Base-by-base conservation (phyloP, 805 yeast genomes). In the Myxozyma mucilagina region DNA sequence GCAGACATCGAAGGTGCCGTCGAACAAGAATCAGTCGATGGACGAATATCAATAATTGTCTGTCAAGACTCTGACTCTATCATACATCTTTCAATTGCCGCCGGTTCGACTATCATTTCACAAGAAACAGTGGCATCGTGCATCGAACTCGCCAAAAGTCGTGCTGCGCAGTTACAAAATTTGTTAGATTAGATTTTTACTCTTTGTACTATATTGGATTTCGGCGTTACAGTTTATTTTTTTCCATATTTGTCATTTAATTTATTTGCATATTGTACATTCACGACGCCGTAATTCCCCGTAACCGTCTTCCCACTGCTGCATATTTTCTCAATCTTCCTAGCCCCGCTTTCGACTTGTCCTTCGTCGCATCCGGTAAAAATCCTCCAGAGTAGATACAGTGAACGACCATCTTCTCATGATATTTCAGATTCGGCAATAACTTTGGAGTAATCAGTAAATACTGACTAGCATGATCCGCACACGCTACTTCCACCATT, bases 391-490 rank as follows among this genome's bases (percentile, higher is more conserved):
- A 87, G 77, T 84, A 81, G 47, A 93, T 91, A 76, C 96, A 89
- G 72, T 89, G 96, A 3, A 93, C 83, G 61, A 85, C 82, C 96
- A 93, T 90, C 60, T 83, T 83, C 16, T 83, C 83, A 66, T 89
- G 89, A 71, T 90, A 91, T 68, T 84, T 83, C 53, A 94, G 76
- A 47, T 87, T 86, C 0, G 94, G 86, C 63, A 93, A 77, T 60
- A 93, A 78, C 74, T 94, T 94, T 0, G 99, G 99, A 0, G 98
- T 94, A 44, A 94, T 89, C 71, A 94, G 78, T 71, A 94, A 91
- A 72, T 91, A 93, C 71, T 94, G 99, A 1, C 96, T 84, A 0
- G 82, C 73, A 64, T 80, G 68, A 62, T 81, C 78, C 3, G 76
- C 75, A 71, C 97, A 89, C 0, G 97, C 93, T 50, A 87, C 85